Base-by-base conservation (phyloP, 2,329 filamentous ascomycete genomes). In the Ilyonectria destructans region DNA sequence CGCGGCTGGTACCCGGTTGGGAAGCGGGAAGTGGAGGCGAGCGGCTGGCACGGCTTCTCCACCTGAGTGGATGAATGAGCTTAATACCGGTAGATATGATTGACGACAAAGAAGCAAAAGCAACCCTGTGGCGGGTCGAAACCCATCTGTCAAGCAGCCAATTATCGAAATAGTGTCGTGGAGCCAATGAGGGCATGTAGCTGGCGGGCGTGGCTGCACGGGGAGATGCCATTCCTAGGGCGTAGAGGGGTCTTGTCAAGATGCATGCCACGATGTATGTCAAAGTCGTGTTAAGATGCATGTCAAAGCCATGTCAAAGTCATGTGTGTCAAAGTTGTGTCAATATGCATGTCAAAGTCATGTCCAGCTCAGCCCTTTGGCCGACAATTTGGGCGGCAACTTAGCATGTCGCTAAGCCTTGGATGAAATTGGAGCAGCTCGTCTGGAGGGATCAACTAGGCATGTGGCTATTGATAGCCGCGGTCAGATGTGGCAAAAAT, bases 111-210 rank as follows among this genome's bases (percentile, higher is more conserved):
- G 3, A 15, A 8, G 21, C n/a, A 54, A 13, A 21, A 37, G 26
- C 29, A n/a, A 21, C 13, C 29, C n/a, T 54, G 51, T 6, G 29
- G 2, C 6, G 2, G 9, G 5, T 35, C 17, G 31, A 33, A 35
- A 43, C 43, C 4, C 26, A 23, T 19, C 9, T 35, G 4, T 13
- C 9, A 17, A 8, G 43, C 8, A 8, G 43, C 8, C 19, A 19
- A 48, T 23, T 26, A 5, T 46, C 19, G 29, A 21, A 19, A 19
- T 21, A 23, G 35, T 23, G 43, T 5, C 31, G 19, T 29, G 8
- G 19, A 35, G 40, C 72, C 70, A 74, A 74, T 69, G 61, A 62
- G 43, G 58, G 19, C 21, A 57, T 54, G 33, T 54, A 21, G 19
- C 31, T 12, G 46, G 40, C 40, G 54, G 31, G 35, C 66, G 64